A percentile compares a stretch with the other conserved stretches of the same genome.
Conservation (phyloP, 257 asterid species). For the Thymus quinquecostatus region DNA sequence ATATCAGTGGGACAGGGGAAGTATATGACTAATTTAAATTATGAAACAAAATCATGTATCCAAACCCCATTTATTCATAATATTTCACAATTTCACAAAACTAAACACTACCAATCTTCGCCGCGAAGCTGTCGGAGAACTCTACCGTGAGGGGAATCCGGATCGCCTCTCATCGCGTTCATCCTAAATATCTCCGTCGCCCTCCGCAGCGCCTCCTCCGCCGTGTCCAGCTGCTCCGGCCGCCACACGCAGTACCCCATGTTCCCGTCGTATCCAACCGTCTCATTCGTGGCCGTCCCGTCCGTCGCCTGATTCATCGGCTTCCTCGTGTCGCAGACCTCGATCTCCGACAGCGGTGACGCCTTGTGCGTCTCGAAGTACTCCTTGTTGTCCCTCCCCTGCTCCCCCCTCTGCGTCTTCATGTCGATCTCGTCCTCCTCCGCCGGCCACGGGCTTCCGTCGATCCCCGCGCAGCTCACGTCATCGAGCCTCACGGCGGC, state of each 20-base stretch:
- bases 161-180: constrained; percentile 76
- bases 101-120: constrained; percentile 56
- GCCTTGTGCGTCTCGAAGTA: constrained; percentile 68
- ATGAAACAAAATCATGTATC: no score
- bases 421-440: constrained; percentile 35
- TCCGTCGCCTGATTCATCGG: constrained; percentile 66
- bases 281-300: constrained; percentile 32
- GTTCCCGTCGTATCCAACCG: constrained; percentile 32
- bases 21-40: no score
- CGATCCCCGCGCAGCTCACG: constrained; percentile 41
- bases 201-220: constrained; percentile 71
- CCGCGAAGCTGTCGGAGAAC: constrained; percentile 71
- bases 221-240: constrained; percentile 82
- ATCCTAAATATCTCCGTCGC: constrained; percentile 58
- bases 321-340: constrained; percentile 67
- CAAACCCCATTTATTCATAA: no score
- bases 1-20: no score
- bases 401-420: constrained; percentile 37
- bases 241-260: constrained; percentile 44
- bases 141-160: constrained; percentile 86
- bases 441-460: constrained; percentile 68
- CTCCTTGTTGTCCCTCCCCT: constrained; percentile 50
- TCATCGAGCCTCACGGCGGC: not conserved
- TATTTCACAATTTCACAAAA: no score
- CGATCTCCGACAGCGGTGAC: constrained; percentile 71